These are phyloP conservation scores for Globisporangium solare DNA, from an alignment of 352 stramenopile genomes.

Conservation along the genomic window DNA sequence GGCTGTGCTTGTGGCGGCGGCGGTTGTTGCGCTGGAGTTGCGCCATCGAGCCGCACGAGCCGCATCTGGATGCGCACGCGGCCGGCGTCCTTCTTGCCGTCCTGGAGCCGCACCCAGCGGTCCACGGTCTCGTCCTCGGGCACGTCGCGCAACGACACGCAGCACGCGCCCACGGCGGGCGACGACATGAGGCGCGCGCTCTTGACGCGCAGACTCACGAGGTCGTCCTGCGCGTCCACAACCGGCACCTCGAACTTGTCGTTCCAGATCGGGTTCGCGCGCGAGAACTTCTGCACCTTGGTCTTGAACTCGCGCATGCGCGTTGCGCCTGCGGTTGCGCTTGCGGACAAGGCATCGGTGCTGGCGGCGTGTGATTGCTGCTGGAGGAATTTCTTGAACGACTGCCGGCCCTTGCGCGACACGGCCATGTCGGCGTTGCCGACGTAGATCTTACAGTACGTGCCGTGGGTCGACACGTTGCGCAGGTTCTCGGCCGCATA, in stretches of 20 bases:
- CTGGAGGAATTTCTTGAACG: constrained; percentile 18
- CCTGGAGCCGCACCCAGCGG: constrained; percentile 51
- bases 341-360: neutral
- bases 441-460: constrained; percentile 72
- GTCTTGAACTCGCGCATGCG: constrained; percentile 59
- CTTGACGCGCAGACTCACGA: constrained; percentile 74
- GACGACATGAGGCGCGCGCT: constrained; percentile 63
- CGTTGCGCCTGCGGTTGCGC: neutral
- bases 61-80: constrained; percentile 64
- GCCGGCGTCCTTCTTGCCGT: constrained; percentile 51
- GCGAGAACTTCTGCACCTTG: constrained; percentile 49
- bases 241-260: constrained; percentile 74
- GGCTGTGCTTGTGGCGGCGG: constrained; percentile 4
- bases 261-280: constrained; percentile 58
- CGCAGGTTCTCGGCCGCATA: constrained; percentile 55
- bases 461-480: constrained; percentile 62
- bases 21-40: constrained; percentile 7
- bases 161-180: constrained; percentile 44
- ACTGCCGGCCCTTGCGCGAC: constrained; percentile 17
- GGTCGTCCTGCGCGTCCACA: constrained; percentile 32
- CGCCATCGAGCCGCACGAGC: constrained; percentile 33
- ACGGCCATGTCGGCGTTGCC: constrained; percentile 42
- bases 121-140: constrained; percentile 41
- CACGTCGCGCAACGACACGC: constrained; percentile 41
- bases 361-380: neutral